Evolutionary conservation across 2,329 filamentous ascomycete species (phyloP).

Genomic region (Aspergillus carbonarius): DNA sequence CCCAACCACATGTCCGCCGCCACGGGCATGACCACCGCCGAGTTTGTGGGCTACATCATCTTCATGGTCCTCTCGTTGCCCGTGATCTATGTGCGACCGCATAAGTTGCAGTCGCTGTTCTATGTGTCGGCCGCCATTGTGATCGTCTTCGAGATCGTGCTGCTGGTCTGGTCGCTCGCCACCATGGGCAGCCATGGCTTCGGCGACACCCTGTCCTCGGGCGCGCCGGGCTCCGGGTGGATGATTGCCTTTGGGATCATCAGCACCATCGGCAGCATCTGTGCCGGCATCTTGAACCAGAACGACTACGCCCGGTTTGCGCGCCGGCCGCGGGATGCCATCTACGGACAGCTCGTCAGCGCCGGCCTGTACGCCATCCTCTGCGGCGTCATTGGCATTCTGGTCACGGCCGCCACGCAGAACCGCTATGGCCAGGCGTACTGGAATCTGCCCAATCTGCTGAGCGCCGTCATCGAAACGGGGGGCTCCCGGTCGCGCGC

Average conservation of each 20-base stretch:
- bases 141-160: slow-evolving; percentile 43
- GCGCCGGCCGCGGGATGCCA: slow-evolving; percentile 20
- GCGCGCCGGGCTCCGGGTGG: slow-evolving; percentile 18
- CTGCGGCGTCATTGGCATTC: slow-evolving; percentile 27
- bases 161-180: slow-evolving; percentile 48
- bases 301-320: slow-evolving; percentile 34
- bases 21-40: slow-evolving; percentile 47
- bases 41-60: slow-evolving; percentile 47
- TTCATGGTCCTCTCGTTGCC: slow-evolving; percentile 48
- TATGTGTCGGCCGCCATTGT: slow-evolving; percentile 42
- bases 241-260: slow-evolving; percentile 30
- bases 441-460: slow-evolving; percentile 27
- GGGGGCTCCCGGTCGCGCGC: slow-evolving; percentile 23
- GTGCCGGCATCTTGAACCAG: slow-evolving; percentile 33
- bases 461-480: slow-evolving; percentile 24
- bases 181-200: slow-evolving; percentile 43
- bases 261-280: slow-evolving; percentile 31
- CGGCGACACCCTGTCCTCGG: neutral
- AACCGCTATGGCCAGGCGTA: slow-evolving; percentile 24
- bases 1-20: slow-evolving; percentile 43
- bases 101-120: slow-evolving; percentile 47
- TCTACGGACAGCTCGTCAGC: slow-evolving; percentile 25
- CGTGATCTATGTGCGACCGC: slow-evolving; percentile 47
- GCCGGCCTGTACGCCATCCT: slow-evolving; percentile 24
- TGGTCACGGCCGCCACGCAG: slow-evolving; percentile 31